Evolutionary conservation across 805 yeast genomes (phyloP).

Genomic region (Starmerella scarabaei): DNA sequence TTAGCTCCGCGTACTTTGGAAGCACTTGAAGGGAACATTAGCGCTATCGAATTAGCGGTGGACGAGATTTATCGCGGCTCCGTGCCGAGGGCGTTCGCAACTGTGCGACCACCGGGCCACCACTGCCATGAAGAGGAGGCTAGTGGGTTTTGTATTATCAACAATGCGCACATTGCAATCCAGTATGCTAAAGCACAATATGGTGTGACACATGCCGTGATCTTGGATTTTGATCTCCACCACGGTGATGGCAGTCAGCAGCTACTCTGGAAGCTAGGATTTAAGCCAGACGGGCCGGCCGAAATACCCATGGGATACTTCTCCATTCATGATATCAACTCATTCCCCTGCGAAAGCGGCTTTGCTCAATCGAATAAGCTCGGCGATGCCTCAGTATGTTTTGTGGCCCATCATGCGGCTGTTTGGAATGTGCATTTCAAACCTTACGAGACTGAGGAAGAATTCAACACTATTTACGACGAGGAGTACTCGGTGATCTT

Average conservation of each 20-base stretch:
- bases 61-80: constrained; percentile 37
- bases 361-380: constrained; percentile 60
- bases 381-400: constrained; percentile 65
- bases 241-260: constrained; percentile 88
- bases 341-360: constrained; percentile 73
- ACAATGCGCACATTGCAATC: constrained; percentile 69
- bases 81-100: constrained; percentile 42
- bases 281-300: constrained; percentile 28
- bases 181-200: constrained; percentile 57
- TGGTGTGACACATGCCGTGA: constrained; percentile 66
- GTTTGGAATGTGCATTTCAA: constrained; percentile 78
- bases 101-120: constrained; percentile 75
- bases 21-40: constrained; percentile 66
- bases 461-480: constrained; percentile 50
- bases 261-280: constrained; percentile 67
- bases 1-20: constrained; percentile 49
- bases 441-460: constrained; percentile 48
- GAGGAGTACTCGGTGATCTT: constrained; percentile 48
- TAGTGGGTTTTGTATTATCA: constrained; percentile 69
- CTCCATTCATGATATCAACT: constrained; percentile 72
- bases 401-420: constrained; percentile 60
- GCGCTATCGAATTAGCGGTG: constrained; percentile 59
- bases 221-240: constrained; percentile 70
- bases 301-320: constrained; percentile 50
- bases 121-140: constrained; percentile 77